phyloP scores from a whole-genome alignment of 2,329 filamentous ascomycete genomes.

The Talaromyces sp. region DNA sequence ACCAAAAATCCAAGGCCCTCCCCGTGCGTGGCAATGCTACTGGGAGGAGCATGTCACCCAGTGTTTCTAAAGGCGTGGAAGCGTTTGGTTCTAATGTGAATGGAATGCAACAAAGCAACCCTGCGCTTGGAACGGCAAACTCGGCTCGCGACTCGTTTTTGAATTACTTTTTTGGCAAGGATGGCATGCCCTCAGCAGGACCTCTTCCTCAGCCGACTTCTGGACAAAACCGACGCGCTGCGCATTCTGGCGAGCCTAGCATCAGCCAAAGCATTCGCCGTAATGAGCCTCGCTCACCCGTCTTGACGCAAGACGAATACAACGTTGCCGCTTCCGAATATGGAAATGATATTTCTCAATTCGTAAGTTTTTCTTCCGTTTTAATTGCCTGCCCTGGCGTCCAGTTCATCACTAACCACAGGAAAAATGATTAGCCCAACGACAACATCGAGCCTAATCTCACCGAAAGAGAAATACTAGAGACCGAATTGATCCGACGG shows the following conservation, averaged over 20 bases:
- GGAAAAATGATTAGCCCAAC: conserved; percentile 24
- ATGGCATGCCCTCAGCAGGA: conserved; percentile 52
- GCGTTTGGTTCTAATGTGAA: conserved; percentile 66
- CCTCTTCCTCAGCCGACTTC: conserved; percentile 37
- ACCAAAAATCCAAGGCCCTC: conserved; percentile 48
- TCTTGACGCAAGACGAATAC: conserved; percentile 43
- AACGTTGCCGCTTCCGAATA: conserved; percentile 30
- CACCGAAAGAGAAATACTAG: conserved; percentile 92
- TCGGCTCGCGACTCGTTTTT: conserved; percentile 83
- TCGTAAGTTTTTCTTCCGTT: conserved; percentile 41
- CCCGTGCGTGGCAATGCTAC: conserved; percentile 59
- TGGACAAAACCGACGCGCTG: conserved; percentile 60
- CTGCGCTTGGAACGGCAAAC: conserved; percentile 57
- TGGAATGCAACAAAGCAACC: conserved; percentile 59
- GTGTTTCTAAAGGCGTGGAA: conserved; percentile 57
- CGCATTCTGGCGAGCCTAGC: conserved; percentile 72
- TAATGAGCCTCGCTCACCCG: conserved; percentile 46
- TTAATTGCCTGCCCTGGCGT: background rate
- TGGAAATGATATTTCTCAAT: conserved; percentile 39
- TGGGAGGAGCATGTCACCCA: conserved; percentile 76
- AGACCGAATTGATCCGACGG: conserved; percentile 93
- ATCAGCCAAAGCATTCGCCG: conserved; percentile 78
- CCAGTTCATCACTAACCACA: background rate
- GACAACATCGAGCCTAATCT: conserved; percentile 71
- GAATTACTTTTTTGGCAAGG: conserved; percentile 98